Evolutionary conservation across 2,329 filamentous ascomycete genomes (phyloP).

Genomic region (Fusarium incarnatum): DNA sequence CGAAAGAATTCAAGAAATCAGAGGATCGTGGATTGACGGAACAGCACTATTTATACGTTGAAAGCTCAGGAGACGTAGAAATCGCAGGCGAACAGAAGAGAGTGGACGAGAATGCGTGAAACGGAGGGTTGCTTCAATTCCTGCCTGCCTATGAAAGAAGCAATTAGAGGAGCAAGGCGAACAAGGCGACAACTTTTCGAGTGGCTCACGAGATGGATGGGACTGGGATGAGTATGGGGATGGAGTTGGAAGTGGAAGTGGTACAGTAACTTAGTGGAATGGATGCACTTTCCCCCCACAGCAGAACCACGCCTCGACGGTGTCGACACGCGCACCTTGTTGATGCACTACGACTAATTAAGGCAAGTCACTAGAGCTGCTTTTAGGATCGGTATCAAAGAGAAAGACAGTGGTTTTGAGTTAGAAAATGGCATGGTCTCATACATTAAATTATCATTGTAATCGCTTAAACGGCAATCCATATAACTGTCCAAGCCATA

Average conservation of each 20-base stretch:
- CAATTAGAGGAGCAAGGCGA: constrained; percentile 40
- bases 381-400: not conserved
- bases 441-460: not conserved
- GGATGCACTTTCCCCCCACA: constrained; percentile 13
- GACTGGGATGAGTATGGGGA: constrained; percentile 18
- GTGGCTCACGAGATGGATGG: constrained; percentile 29
- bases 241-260: constrained; percentile 4
- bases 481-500: not conserved
- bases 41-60: constrained; percentile 39
- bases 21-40: constrained; percentile 3
- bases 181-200: constrained; percentile 41
- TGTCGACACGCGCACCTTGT: constrained; percentile 37
- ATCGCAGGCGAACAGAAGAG: constrained; percentile 41
- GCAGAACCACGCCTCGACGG: constrained; percentile 34
- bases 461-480: rapidly evolving
- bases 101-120: constrained; percentile 42
- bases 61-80: constrained; percentile 13
- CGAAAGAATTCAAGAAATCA: constrained; percentile 13
- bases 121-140: constrained; percentile 30
- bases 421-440: not conserved
- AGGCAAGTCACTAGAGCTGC: constrained; percentile 30
- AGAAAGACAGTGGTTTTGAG: not conserved
- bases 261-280: not conserved
- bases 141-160: constrained; percentile 24
- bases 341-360: constrained; percentile 34